phyloP scores from a whole-genome alignment of 805 yeast species.

The Saturnispora ahearnii region DNA sequence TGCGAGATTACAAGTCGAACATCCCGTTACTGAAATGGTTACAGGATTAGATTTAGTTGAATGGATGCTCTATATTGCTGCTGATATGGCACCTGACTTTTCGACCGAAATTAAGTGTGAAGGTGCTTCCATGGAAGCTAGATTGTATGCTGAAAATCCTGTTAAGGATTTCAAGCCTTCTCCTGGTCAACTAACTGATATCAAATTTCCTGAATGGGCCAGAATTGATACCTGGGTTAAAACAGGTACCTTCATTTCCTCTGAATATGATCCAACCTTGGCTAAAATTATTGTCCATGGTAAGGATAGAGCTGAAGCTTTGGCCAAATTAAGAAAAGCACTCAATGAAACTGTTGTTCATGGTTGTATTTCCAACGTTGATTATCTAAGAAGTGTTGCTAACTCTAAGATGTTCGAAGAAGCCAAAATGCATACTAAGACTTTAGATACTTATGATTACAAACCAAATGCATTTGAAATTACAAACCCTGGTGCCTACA shows the following conservation, averaged over 20 bases:
- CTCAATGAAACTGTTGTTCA: conserved; percentile 76
- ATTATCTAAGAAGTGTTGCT: conserved; percentile 80
- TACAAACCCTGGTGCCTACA: conserved; percentile 84
- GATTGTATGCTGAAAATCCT: conserved; percentile 95
- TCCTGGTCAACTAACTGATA: conserved; percentile 87
- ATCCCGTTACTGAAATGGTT: conserved; percentile 91
- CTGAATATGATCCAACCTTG: conserved; percentile 93
- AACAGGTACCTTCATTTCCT: conserved; percentile 78
- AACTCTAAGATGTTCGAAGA: conserved; percentile 74
- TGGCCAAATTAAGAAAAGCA: conserved; percentile 67
- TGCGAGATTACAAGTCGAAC: conserved; percentile 95
- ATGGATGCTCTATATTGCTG: conserved; percentile 93
- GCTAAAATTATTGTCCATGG: conserved; percentile 97
- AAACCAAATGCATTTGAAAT: conserved; percentile 80
- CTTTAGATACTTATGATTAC: conserved; percentile 74
- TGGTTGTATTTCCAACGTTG: conserved; percentile 86
- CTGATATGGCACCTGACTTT: conserved; percentile 80
- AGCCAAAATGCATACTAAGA: conserved; percentile 80
- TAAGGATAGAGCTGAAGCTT: conserved; percentile 76
- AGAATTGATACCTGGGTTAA: conserved; percentile 92
- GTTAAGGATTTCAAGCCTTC: conserved; percentile 92
- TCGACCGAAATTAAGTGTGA: conserved; percentile 45
- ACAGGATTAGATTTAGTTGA: conserved; percentile 93
- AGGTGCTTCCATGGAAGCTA: conserved; percentile 95
- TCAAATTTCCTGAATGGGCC: conserved; percentile 81